Evolutionary conservation across 306 rosid species (phyloP).

Genomic region (Urtica urens): DNA sequence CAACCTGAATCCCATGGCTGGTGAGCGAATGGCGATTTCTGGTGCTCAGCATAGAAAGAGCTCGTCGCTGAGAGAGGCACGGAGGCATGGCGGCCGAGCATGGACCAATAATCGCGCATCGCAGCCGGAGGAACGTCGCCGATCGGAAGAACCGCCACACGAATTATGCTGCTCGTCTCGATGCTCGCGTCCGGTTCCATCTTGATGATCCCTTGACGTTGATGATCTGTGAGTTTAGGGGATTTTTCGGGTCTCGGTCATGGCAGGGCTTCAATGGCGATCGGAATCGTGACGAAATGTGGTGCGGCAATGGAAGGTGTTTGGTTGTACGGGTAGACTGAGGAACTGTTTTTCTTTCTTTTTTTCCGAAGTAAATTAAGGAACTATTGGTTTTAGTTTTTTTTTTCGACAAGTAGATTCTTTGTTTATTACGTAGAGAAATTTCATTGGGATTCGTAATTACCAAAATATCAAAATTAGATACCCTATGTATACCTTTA

Average conservation of each 20-base stretch:
- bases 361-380: too few species aligned
- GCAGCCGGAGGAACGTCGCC: constrained; percentile 52
- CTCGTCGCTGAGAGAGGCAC: constrained; percentile 80
- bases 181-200: constrained; percentile 98
- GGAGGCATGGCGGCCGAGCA: constrained; percentile 68
- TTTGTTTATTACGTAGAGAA: too few species aligned
- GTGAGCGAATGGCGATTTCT: constrained; percentile 76
- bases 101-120: constrained; percentile 63
- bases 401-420: too few species aligned
- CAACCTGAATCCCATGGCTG: constrained; percentile 93
- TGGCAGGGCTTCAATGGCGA: too few species aligned
- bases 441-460: too few species aligned
- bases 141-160: constrained; percentile 81
- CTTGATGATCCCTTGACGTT: constrained; percentile 1
- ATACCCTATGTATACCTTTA: too few species aligned
- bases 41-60: constrained; percentile 88
- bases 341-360: too few species aligned
- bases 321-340: too few species aligned
- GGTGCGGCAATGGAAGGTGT: too few species aligned
- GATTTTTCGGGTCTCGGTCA: not conserved
- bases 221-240: not conserved
- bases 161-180: constrained; percentile 75
- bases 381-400: too few species aligned
- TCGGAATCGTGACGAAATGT: too few species aligned
- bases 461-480: too few species aligned